Conservation (phyloP, 108 stramenopile species). For the Aurantiochytrium sp. region DNA sequence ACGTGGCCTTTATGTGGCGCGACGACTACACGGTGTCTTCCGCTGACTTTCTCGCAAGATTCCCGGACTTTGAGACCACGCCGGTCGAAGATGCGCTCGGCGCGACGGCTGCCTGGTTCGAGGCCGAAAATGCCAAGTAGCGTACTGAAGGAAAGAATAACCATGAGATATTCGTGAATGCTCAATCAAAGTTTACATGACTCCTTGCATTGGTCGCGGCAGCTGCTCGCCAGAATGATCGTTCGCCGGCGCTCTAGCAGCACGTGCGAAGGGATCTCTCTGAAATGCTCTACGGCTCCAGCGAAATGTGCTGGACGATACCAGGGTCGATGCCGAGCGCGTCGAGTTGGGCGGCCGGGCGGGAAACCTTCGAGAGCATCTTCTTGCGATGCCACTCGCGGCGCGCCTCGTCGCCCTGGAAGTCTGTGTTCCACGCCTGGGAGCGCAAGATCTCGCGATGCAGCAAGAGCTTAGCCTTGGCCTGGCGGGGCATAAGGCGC, state of each 20-base stretch:
- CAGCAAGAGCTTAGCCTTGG: background rate
- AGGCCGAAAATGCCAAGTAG: background rate
- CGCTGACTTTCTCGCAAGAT: background rate
- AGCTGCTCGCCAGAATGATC: too few relatives aligned
- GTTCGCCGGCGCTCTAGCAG: too few relatives aligned
- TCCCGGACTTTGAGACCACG: background rate
- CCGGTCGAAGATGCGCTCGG: background rate
- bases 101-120: background rate
- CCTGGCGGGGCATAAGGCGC: constrained; percentile 34
- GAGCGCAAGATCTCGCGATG: constrained; percentile 4
- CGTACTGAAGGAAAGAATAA: too few relatives aligned
- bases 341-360: constrained; percentile 41
- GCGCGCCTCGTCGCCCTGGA: constrained; percentile 39
- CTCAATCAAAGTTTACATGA: too few relatives aligned
- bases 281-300: background rate
- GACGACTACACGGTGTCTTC: background rate
- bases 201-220: too few relatives aligned
- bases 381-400: constrained; percentile 41
- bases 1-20: background rate
- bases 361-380: constrained; percentile 44
- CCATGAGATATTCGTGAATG: too few relatives aligned
- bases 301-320: constrained; percentile 26
- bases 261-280: too few relatives aligned
- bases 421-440: constrained; percentile 34
- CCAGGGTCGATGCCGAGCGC: constrained; percentile 36